Evolutionary conservation across 129 eudicot species (phyloP).

Genomic region (Deinandra increscens): DNA sequence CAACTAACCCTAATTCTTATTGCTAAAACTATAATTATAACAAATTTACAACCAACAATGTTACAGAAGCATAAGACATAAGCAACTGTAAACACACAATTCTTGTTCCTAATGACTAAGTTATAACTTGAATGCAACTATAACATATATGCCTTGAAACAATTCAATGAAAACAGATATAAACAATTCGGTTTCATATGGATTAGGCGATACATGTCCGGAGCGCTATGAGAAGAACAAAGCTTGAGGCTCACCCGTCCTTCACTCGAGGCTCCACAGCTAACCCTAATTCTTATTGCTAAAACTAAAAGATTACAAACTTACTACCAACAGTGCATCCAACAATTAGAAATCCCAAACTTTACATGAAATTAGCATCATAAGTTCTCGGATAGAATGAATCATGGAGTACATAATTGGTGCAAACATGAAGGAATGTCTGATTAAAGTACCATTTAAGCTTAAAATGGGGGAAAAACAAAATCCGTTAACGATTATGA

Average conservation of each 20-base stretch:
- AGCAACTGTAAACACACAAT: neutral
- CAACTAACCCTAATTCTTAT: no score
- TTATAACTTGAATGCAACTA: neutral
- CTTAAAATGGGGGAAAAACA: neutral
- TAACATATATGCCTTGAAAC: slow-evolving; percentile 29
- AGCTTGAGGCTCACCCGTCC: slow-evolving; percentile 33
- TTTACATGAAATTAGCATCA: neutral
- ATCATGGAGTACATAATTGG: neutral
- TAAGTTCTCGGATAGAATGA: no score
- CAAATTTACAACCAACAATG: no score
- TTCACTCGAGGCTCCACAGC: slow-evolving; percentile 44
- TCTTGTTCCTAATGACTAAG: neutral
- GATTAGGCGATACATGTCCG: slow-evolving; percentile 26
- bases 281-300: neutral
- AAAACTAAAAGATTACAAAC: no score
- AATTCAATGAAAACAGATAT: slow-evolving; percentile 19
- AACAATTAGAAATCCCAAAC: no score
- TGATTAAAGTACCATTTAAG: neutral
- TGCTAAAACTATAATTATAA: neutral
- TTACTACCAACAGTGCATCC: no score
- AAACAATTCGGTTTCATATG: slow-evolving; percentile 7
- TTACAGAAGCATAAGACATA: no score
- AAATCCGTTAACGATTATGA: neutral
- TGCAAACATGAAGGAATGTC: neutral
- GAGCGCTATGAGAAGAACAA: slow-evolving; percentile 43